A percentile compares a stretch with the other conserved stretches of the same genome.
phyloP scores from a whole-genome alignment of 495 filamentous ascomycete species.

The Pseudomonodictys pantanalensis region DNA sequence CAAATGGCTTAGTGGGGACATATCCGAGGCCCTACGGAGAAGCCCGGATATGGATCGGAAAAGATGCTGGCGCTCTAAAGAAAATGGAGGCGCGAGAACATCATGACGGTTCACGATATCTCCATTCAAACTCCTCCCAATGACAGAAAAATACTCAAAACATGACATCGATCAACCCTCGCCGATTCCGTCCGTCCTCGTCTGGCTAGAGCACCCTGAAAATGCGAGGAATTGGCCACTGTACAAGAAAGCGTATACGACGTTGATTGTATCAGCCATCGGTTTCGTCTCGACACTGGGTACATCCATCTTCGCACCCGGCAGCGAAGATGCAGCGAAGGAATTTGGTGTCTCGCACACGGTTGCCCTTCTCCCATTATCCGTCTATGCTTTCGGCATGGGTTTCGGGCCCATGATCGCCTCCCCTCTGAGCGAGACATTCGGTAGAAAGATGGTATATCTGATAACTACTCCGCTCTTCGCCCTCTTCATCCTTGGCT shows the following conservation, averaged over 20 bases:
- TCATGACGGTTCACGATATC: no score
- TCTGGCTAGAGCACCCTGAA: background rate
- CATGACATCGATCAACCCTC: no score
- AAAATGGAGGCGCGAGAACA: no score
- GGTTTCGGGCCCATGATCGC: slow-evolving; percentile 34
- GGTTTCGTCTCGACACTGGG: slow-evolving; percentile 26
- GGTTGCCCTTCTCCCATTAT: slow-evolving; percentile 32
- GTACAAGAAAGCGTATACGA: background rate
- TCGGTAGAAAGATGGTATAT: slow-evolving; percentile 31
- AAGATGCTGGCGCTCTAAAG: no score
- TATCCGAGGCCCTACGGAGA: no score
- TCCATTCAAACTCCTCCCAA: no score
- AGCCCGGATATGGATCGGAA: no score
- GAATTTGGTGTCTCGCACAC: slow-evolving; percentile 29
- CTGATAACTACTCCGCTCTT: slow-evolving; percentile 29
- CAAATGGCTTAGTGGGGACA: no score
- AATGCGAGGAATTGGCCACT: slow-evolving; percentile 6
- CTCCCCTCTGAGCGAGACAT: slow-evolving; percentile 35
- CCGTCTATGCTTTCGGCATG: slow-evolving; percentile 34
- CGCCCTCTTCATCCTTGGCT: slow-evolving; percentile 35
- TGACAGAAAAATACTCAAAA: no score
- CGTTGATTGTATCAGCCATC: background rate
- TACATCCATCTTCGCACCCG: slow-evolving; percentile 37
- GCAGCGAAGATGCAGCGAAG: slow-evolving; percentile 12
- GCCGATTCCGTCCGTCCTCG: no score